phyloP scores from a whole-genome alignment of 2,329 filamentous ascomycete species.

The Fusarium denticulatum region DNA sequence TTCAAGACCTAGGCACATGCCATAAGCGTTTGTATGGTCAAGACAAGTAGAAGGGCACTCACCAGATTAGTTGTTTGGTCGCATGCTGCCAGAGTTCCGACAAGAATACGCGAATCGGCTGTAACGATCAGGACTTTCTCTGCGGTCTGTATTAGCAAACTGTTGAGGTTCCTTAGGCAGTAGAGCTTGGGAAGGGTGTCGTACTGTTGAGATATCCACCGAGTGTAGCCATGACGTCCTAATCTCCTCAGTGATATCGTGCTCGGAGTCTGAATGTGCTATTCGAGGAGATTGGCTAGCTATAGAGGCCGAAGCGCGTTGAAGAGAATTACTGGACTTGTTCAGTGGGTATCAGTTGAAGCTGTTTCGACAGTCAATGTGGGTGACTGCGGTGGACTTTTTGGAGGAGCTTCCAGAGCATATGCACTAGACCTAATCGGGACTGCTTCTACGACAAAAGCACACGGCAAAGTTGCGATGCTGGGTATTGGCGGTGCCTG shows the following conservation, averaged over 20 bases:
- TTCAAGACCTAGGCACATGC: constrained; percentile 71
- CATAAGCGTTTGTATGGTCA: constrained; percentile 26
- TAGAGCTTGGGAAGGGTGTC: constrained; percentile 26
- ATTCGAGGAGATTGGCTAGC: neutral
- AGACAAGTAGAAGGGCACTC: constrained; percentile 34
- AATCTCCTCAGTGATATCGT: neutral
- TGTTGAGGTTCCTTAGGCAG: neutral
- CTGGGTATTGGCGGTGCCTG: neutral
- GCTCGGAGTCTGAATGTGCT: neutral
- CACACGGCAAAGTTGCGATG: neutral
- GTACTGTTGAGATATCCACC: constrained; percentile 58
- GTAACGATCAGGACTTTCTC: constrained; percentile 94
- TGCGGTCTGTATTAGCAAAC: constrained; percentile 49
- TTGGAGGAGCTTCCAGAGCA: constrained; percentile 35
- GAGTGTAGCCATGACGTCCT: constrained; percentile 54
- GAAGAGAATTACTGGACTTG: neutral
- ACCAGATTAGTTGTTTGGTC: constrained; percentile 93
- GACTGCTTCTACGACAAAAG: neutral
- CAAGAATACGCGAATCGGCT: constrained; percentile 86
- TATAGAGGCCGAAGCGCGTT: neutral
- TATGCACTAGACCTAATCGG: constrained; percentile 36
- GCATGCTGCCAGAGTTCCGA: constrained; percentile 84
- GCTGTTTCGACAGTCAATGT: constrained; percentile 18
- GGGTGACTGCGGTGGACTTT: constrained; percentile 37
- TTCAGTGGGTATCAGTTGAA: constrained; percentile 5